Base-by-base conservation (phyloP, 83 land plant species). In the Diphasiastrum complanatum region DNA sequence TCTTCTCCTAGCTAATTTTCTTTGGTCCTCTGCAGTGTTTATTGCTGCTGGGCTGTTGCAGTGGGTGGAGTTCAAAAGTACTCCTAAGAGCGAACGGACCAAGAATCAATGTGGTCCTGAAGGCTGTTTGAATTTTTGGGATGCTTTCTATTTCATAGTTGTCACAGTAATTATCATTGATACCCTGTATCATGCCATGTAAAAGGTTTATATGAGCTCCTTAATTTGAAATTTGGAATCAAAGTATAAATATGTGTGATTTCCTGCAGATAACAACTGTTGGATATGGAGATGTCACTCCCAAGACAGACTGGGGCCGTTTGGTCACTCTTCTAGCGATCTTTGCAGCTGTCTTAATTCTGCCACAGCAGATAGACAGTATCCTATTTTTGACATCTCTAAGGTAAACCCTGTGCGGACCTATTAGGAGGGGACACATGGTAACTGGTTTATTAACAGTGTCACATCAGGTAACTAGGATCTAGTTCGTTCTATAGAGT, bases 271-370 rank as follows among this genome's bases (percentile, higher is more conserved):
- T 69, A 14, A 3, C 72, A 24, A 69, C 72, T 5, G 72, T 69
- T 33, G 72, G 72, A 36, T 69, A 69, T 49, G 72, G 72, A 26
- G 72, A 69, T 48, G 58, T 69, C 25, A 47, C 63, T 10, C 72
- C 68, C 10, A 49, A 29, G 45, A 69, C 72, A 12, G 48, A 46
- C 6, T 33, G 36, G 27, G 72, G 72, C 26, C 72, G 61, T 27
- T 43, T 59, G 14, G 72, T 50, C 32, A 37, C 63, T 20, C 23
- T 69, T 1, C 28, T 49, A 29, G 36, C 72, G 34, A 69, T 69
- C 50, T 22, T 69, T 30, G 40, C 18, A 24, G 72, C 72, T 3
- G 28, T 69, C 20, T 34, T 37, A 22, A 36, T 61, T 36, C 43
- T 69, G 22, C 72, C 72, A 12, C 33, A 47, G 46, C 72, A 69